Percentiles rank a stretch among this genome's conserved stretches.
Conservation (phyloP, 169 alveolate species). For the Perkinsus marinus region DNA sequence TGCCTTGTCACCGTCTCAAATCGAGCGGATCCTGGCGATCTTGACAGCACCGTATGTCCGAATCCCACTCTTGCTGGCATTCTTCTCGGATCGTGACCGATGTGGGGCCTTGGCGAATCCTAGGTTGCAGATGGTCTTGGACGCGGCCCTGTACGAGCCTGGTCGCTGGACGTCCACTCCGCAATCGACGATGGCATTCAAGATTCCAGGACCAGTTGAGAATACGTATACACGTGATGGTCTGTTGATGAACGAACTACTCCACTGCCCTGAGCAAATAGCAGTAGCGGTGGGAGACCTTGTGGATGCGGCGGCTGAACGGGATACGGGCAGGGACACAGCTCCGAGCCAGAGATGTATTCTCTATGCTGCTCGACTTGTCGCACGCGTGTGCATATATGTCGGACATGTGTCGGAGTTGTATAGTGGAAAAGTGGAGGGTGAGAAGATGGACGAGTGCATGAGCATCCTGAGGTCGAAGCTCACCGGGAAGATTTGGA, state of each 20-base stretch:
- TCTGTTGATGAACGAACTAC: conserved; percentile 14
- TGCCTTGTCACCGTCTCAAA: conserved; percentile 7
- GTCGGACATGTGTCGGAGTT: not conserved
- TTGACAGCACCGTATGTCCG: conserved; percentile 23
- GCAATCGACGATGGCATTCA: not conserved
- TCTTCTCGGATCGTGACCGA: conserved; percentile 15
- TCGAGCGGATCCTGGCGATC: conserved; percentile 14
- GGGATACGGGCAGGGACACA: conserved; percentile 23
- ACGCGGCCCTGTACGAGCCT: conserved; percentile 20
- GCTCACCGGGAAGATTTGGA: not conserved
- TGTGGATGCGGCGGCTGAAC: conserved; percentile 17
- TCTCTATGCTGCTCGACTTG: conserved; percentile 7
- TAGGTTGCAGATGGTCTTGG: conserved; percentile 11
- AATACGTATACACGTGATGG: not conserved
- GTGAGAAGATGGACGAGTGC: not conserved
- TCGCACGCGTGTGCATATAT: not conserved
- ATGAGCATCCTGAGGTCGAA: not conserved
- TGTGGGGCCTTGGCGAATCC: conserved; percentile 13
- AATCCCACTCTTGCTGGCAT: conserved; percentile 20
- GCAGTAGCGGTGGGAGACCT: conserved; percentile 15
- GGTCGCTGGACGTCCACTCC: not conserved
- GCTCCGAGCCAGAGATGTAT: conserved; percentile 14
- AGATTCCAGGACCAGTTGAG: not conserved
- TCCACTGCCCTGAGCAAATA: conserved; percentile 10
- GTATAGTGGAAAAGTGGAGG: not conserved